phyloP scores from a whole-genome alignment of 1,284 basidiomycete genomes.

The Ganoderma sinense region DNA sequence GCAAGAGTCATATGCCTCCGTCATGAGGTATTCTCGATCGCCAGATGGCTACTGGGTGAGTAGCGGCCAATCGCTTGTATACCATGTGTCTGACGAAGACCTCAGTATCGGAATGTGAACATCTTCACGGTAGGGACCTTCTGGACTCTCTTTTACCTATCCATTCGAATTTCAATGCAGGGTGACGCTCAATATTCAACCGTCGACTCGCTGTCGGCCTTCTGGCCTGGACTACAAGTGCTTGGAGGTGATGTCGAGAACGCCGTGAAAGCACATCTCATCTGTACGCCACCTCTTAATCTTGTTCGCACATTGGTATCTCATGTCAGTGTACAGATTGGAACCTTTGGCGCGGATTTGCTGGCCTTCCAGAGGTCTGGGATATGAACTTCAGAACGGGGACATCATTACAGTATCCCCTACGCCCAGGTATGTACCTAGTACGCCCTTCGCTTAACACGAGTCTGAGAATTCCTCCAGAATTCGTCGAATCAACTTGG shows the following conservation, averaged over 20 bases:
- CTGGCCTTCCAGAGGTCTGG: conserved; percentile 90
- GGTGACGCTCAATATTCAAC: conserved; percentile 76
- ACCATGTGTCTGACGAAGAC: conserved; percentile 8
- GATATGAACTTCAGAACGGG: conserved; percentile 78
- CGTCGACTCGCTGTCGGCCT: conserved; percentile 87
- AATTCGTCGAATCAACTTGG: conserved; percentile 94
- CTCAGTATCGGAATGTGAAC: conserved; percentile 77
- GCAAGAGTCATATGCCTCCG: conserved; percentile 87
- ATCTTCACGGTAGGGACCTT: conserved; percentile 58
- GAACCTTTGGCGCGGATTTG: conserved; percentile 88
- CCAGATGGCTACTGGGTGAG: conserved; percentile 87
- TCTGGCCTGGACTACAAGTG: conserved; percentile 91
- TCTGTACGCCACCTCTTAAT: conserved; percentile 59
- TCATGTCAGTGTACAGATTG: conserved; percentile 63
- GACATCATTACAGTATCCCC: conserved; percentile 84
- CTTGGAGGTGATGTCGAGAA: conserved; percentile 90
- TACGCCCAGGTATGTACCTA: conserved; percentile 69
- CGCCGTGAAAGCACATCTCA: conserved; percentile 86
- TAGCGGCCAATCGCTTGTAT: conserved; percentile 1
- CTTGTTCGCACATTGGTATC: background rate
- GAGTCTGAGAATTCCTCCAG: conserved; percentile 41
- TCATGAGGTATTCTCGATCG: conserved; percentile 87
- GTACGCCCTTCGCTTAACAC: background rate
- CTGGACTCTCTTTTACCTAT: too few species aligned
- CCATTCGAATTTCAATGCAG: conserved; percentile 19